These are phyloP conservation scores for Chlamydomonas incerta DNA, from an alignment of 139 green algal genomes.

Conservation along the genomic window DNA sequence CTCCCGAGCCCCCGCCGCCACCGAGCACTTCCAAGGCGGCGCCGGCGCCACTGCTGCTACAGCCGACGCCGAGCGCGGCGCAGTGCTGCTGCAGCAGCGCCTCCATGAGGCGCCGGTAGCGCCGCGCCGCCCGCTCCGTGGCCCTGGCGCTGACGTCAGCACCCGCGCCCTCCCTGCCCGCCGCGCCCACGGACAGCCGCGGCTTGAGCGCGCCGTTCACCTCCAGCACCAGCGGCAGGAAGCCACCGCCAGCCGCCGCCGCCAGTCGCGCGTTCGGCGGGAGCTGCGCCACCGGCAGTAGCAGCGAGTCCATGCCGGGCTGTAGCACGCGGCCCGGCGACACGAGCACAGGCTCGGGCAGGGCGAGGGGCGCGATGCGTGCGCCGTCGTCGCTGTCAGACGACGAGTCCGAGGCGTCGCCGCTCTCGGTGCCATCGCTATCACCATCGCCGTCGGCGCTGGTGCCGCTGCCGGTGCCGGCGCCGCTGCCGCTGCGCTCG, in stretches of 20 bases:
- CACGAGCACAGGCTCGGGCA: background rate
- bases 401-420: background rate
- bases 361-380: background rate
- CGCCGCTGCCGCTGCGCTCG: too few species aligned
- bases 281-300: background rate
- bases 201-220: slow-evolving; percentile 27
- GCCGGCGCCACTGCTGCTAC: too few species aligned
- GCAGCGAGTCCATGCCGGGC: background rate
- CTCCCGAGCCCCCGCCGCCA: too few species aligned
- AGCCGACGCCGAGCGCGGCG: too few species aligned
- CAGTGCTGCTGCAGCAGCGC: background rate
- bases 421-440: background rate
- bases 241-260: background rate
- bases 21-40: too few species aligned
- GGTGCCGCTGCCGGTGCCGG: background rate
- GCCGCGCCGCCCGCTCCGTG: background rate
- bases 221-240: slow-evolving; percentile 45
- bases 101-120: background rate
- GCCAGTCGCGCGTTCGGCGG: background rate
- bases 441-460: too few species aligned
- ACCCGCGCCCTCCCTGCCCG: background rate
- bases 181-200: background rate
- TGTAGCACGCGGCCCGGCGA: background rate
- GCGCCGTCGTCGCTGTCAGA: background rate
- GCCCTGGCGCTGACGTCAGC: background rate